These are phyloP conservation scores for Solanum sejunctum DNA, from an alignment of 257 asterid genomes.

Conservation along the genomic window DNA sequence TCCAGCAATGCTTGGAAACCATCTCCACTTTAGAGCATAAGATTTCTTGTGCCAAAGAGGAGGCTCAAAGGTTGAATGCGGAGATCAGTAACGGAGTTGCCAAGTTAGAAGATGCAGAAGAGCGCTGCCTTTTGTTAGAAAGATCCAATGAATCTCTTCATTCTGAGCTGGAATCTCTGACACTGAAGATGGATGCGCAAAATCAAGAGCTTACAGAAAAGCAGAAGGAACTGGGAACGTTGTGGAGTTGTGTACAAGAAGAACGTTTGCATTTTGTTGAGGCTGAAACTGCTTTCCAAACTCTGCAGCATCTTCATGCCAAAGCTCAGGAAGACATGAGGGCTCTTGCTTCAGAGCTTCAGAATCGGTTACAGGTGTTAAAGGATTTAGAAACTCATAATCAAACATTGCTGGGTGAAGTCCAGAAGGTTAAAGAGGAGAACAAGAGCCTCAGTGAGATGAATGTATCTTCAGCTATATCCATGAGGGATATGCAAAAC, in stretches of 20 bases:
- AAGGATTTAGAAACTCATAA: slow-evolving; percentile 41
- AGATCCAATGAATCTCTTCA: slow-evolving; percentile 67
- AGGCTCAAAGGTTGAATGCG: slow-evolving; percentile 42
- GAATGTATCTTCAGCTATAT: slow-evolving; percentile 45
- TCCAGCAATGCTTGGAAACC: slow-evolving; percentile 51
- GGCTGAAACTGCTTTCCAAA: slow-evolving; percentile 94
- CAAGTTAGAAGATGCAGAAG: slow-evolving; percentile 72
- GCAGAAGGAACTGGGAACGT: slow-evolving; percentile 72
- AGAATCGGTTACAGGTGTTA: slow-evolving; percentile 51
- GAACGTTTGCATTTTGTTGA: slow-evolving; percentile 83
- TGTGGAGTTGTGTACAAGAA: slow-evolving; percentile 85
- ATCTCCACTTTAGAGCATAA: slow-evolving; percentile 51
- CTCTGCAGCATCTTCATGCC: slow-evolving; percentile 86
- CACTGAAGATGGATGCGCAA: slow-evolving; percentile 62
- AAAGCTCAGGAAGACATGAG: slow-evolving; percentile 84
- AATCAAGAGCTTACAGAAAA: slow-evolving; percentile 81
- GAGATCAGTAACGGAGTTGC: slow-evolving; percentile 53
- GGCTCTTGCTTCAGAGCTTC: slow-evolving; percentile 57
- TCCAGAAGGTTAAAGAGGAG: slow-evolving; percentile 54
- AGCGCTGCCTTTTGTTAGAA: slow-evolving; percentile 53
- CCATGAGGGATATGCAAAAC: slow-evolving; percentile 53
- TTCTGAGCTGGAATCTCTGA: slow-evolving; percentile 66
- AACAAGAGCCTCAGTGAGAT: slow-evolving; percentile 53
- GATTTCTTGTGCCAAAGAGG: slow-evolving; percentile 48
- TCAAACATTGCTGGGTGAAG: slow-evolving; percentile 57